Evolutionary conservation across 768 basidiomycete genomes (phyloP).

Genomic region (Lyophyllum decastes): DNA sequence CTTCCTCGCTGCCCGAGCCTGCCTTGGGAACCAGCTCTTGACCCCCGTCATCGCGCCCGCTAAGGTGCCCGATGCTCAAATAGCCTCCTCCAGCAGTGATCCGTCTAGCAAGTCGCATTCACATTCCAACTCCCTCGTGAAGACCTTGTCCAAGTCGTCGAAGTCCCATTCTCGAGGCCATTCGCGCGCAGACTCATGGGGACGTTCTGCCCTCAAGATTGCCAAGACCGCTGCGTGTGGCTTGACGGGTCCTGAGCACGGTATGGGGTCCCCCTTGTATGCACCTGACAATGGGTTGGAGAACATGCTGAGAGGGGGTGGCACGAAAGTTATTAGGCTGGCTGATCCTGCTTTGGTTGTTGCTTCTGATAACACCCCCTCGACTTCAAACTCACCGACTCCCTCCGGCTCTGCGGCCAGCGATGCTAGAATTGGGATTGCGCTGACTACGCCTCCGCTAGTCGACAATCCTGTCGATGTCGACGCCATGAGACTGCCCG

Average conservation of each 20-base stretch:
- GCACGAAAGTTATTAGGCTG: conserved; percentile 41
- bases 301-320: conserved; percentile 37
- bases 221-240: conserved; percentile 35
- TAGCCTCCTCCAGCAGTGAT: conserved; percentile 11
- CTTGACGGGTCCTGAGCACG: conserved; percentile 9
- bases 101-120: conserved; percentile 27
- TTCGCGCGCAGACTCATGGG: conserved; percentile 45
- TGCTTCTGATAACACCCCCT: conserved; percentile 22
- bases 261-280: conserved; percentile 1
- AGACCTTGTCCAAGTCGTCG: conserved; percentile 34
- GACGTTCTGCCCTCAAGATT: conserved; percentile 41
- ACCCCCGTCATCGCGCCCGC: conserved; percentile 41
- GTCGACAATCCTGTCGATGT: conserved; percentile 22
- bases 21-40: conserved; percentile 63
- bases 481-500: conserved; percentile 34
- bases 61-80: conserved; percentile 18
- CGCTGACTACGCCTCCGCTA: conserved; percentile 36
- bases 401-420: conserved; percentile 29
- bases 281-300: conserved; percentile 33
- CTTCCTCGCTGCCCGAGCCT: conserved; percentile 64
- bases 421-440: conserved; percentile 33
- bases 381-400: conserved; percentile 14
- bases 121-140: conserved; percentile 37
- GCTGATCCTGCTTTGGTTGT: conserved; percentile 40
- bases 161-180: conserved; percentile 38